Conservation (phyloP, 2,329 filamentous ascomycete genomes). For the Emmonsiellopsis sp. region DNA sequence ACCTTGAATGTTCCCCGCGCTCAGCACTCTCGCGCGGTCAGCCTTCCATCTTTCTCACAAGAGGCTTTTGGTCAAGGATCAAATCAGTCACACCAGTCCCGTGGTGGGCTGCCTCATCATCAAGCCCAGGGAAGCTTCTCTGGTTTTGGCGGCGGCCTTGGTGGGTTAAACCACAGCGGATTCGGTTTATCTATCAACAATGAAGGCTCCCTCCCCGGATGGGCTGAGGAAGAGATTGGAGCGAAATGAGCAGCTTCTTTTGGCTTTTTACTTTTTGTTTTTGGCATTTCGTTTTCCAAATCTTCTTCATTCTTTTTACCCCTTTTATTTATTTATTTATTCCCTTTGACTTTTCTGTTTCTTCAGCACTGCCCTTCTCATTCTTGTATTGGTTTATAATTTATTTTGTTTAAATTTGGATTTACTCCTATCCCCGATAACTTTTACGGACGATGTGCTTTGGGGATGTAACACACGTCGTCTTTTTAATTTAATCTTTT, state of each 20-base stretch:
- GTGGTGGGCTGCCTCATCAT: constrained; percentile 26
- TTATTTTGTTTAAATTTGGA: constrained; percentile 13
- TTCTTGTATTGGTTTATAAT: constrained; percentile 20
- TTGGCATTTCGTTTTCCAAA: background rate
- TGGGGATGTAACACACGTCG: background rate
- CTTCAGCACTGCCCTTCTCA: constrained; percentile 4
- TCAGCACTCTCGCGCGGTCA: constrained; percentile 72
- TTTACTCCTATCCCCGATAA: constrained; percentile 1
- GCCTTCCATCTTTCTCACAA: constrained; percentile 64
- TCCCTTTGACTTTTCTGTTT: constrained; percentile 11
- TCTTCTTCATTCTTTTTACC: constrained; percentile 3
- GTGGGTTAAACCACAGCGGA: constrained; percentile 47
- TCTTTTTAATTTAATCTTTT: constrained; percentile 13
- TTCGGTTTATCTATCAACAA: constrained; percentile 52
- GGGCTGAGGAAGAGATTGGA: constrained; percentile 55
- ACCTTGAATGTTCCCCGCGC: constrained; percentile 44
- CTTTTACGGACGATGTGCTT: background rate
- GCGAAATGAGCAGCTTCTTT: constrained; percentile 35
- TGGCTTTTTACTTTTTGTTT: constrained; percentile 4
- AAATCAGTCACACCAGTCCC: constrained; percentile 24
- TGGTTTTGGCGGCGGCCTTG: constrained; percentile 49
- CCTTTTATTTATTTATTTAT: constrained; percentile 11
- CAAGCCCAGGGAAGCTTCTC: constrained; percentile 45
- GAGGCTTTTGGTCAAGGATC: constrained; percentile 42
- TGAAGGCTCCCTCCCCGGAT: constrained; percentile 49